Evolutionary conservation across 176 grass and related monocot genomes (phyloP), one percentile per base, ranked within the genome.

Genomic region (Zea luxurians): DNA sequence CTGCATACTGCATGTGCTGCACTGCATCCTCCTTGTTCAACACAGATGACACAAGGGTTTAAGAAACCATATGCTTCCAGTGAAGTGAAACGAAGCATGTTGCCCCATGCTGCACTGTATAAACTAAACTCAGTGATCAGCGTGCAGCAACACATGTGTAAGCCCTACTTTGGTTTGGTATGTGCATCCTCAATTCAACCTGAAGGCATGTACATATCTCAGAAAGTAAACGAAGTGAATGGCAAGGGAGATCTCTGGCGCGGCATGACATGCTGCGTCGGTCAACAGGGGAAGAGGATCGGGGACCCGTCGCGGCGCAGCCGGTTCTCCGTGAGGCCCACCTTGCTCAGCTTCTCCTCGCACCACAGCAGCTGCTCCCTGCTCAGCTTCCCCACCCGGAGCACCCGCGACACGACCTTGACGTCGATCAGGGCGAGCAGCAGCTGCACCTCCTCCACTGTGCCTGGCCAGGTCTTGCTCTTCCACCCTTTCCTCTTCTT

Each of bases 341-440:
- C 71, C 84, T 99, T 99, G 76, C 96, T 95, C 96, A 99, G 92
- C 86, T 99, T 99, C 85, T 99, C 96, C 72, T 98, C 96, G 11
- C 96, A 99, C 96, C 96, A 99, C 41, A 99, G 85, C 17, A 99
- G 78, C 83, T 95, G 96, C 88, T 91, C 92, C 88, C 92, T 95
- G 79, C 92, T 95, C 21, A 99, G 83, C 49, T 89, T 83, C 8
- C 48, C 85, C 96, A 99, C 90, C 54, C 83, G 87, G 78, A 99
- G 77, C 10, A 99, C 92, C 72, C 96, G 86, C 1, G 90, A 88
- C 70, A 95, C 86, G 1, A 99, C 96, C 86, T 95, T 95, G 70
- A 99, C 95, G 83, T 99, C 92, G 1, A 92, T 89, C 38, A 99
- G 38, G 0, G 90, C 86, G 13, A 99, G 90, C n/a, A 99, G 75